Conservation (phyloP, 1,284 basidiomycete species). For the Phlebopus sp. region DNA sequence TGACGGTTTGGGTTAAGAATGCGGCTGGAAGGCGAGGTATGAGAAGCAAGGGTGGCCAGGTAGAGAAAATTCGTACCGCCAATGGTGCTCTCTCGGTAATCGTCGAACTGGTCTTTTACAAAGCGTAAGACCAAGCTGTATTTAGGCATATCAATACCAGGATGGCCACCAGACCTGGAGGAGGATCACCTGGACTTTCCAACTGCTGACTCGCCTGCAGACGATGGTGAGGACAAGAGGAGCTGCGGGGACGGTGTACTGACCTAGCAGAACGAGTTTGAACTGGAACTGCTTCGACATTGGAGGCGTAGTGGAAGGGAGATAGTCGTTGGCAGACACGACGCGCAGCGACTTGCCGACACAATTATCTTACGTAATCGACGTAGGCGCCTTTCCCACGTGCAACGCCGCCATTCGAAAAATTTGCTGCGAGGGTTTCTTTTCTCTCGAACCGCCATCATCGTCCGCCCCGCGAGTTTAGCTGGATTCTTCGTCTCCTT, state of each 20-base stretch:
- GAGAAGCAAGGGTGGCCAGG: slow-evolving; percentile 5
- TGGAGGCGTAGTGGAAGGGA: slow-evolving; percentile 17
- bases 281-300: slow-evolving; percentile 86
- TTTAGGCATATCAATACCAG: slow-evolving; percentile 11
- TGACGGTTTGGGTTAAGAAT: slow-evolving; percentile 94
- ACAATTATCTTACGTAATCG: slow-evolving; percentile 22
- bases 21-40: slow-evolving; percentile 57
- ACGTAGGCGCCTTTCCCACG: slow-evolving; percentile 24
- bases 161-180: neutral
- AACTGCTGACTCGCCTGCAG: slow-evolving; percentile 89
- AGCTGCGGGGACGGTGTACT: slow-evolving; percentile 20
- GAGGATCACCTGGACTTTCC: slow-evolving; percentile 84
- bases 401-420: slow-evolving; percentile 12
- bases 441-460: slow-evolving; percentile 25
- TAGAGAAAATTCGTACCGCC: slow-evolving; percentile 52
- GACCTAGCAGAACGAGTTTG: slow-evolving; percentile 90
- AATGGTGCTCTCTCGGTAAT: slow-evolving; percentile 91
- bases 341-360: slow-evolving; percentile 8
- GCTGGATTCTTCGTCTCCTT: slow-evolving; percentile 21
- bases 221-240: slow-evolving; percentile 1
- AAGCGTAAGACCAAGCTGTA: slow-evolving; percentile 88
- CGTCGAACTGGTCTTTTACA: slow-evolving; percentile 97
- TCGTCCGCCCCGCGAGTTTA: slow-evolving; percentile 15
- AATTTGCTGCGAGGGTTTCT: slow-evolving; percentile 21
- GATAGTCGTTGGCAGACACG: slow-evolving; percentile 7